Conservation (phyloP, 2,329 filamentous ascomycete genomes). For the Rasamsonia emersonii region DNA sequence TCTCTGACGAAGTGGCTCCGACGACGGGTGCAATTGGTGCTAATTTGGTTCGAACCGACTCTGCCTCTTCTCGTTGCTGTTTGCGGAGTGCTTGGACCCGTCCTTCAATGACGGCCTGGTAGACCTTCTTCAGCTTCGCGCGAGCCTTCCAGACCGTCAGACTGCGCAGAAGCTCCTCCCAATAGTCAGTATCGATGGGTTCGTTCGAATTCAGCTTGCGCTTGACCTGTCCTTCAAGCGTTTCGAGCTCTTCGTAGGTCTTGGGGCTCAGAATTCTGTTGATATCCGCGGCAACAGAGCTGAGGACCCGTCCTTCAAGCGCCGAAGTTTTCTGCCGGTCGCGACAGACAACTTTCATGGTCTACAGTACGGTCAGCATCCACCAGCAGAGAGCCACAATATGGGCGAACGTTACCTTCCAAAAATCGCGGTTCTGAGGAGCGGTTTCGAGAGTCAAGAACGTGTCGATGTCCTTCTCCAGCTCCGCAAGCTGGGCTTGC, state of each 20-base stretch:
- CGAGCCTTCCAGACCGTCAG: slow-evolving; percentile 87
- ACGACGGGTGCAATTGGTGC: slow-evolving; percentile 39
- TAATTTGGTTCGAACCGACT: slow-evolving; percentile 45
- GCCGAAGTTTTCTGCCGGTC: slow-evolving; percentile 61
- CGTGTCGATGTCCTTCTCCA: slow-evolving; percentile 73
- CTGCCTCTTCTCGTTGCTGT: slow-evolving; percentile 60
- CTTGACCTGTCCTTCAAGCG: slow-evolving; percentile 77
- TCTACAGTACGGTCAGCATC: slow-evolving; percentile 37
- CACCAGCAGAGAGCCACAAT: slow-evolving; percentile 2
- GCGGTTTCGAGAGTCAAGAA: slow-evolving; percentile 77
- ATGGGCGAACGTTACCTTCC: slow-evolving; percentile 48
- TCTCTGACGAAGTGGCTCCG: slow-evolving; percentile 16
- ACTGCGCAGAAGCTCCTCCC: slow-evolving; percentile 83
- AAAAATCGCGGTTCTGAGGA: slow-evolving; percentile 72
- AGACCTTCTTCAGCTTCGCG: slow-evolving; percentile 71
- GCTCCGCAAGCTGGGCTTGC: slow-evolving; percentile 58
- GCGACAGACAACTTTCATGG: slow-evolving; percentile 73
- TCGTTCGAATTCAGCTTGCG: slow-evolving; percentile 80
- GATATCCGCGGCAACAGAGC: slow-evolving; percentile 76
- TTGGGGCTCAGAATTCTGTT: slow-evolving; percentile 82
- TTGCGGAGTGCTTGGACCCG: slow-evolving; percentile 58
- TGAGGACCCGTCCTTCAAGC: slow-evolving; percentile 65
- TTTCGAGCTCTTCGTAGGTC: slow-evolving; percentile 74
- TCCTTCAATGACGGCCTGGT: slow-evolving; percentile 63
- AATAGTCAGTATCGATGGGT: slow-evolving; percentile 92